phyloP scores from a whole-genome alignment of 352 stramenopile genomes.

The Phytophthora sp. region DNA sequence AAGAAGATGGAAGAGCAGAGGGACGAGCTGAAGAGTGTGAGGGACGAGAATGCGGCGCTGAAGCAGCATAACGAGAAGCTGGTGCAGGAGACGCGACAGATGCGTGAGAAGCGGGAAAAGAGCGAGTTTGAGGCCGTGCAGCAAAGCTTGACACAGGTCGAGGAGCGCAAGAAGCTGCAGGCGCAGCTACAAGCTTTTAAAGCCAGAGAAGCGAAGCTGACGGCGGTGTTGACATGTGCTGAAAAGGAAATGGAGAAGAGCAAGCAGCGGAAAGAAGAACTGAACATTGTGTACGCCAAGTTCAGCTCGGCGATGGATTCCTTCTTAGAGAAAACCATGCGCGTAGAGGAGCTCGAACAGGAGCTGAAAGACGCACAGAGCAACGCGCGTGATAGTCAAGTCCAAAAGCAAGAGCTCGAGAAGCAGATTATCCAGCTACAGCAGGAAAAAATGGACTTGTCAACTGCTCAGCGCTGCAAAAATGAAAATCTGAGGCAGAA shows the following conservation, averaged over 20 bases:
- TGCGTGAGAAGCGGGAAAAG: slow-evolving; percentile 32
- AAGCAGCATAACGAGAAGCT: slow-evolving; percentile 42
- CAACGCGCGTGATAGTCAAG: background rate
- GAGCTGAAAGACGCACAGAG: slow-evolving; percentile 25
- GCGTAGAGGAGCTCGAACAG: slow-evolving; percentile 44
- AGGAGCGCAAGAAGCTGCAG: slow-evolving; percentile 44
- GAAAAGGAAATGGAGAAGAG: slow-evolving; percentile 22
- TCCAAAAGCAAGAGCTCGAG: slow-evolving; percentile 24
- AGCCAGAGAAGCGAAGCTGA: slow-evolving; percentile 18
- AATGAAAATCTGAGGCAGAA: slow-evolving; percentile 22
- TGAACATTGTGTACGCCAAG: slow-evolving; percentile 43
- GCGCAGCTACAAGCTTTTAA: slow-evolving; percentile 34
- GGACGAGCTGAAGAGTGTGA: slow-evolving; percentile 19
- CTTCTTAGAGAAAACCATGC: slow-evolving; percentile 44
- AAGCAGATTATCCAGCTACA: slow-evolving; percentile 36
- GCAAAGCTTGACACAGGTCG: slow-evolving; percentile 23
- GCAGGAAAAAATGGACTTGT: slow-evolving; percentile 26
- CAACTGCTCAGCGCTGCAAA: slow-evolving; percentile 14
- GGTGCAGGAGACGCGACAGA: slow-evolving; percentile 22
- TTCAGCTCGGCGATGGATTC: slow-evolving; percentile 44
- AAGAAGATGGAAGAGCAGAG: slow-evolving; percentile 19
- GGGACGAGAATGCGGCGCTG: slow-evolving; percentile 37
- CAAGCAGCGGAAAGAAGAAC: slow-evolving; percentile 37
- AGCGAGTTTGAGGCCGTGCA: slow-evolving; percentile 25
- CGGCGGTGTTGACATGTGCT: slow-evolving; percentile 8